A percentile compares a stretch with the other conserved stretches of the same genome.
Evolutionary conservation across 345 rosid species (phyloP).

Genomic region (Salix purpurea): DNA sequence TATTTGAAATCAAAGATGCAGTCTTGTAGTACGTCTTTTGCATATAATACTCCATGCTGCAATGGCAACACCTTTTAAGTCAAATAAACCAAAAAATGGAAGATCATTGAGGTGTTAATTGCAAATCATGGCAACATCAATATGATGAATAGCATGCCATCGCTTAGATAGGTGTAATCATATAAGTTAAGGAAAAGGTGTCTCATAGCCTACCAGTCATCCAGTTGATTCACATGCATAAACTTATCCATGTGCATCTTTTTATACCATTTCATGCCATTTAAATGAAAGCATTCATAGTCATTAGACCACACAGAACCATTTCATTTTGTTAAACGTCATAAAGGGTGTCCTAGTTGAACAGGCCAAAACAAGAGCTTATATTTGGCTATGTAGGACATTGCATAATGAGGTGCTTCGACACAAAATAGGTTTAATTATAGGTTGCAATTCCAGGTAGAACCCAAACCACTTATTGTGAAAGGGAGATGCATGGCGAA

Average conservation of each 20-base stretch:
- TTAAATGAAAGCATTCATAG: neutral
- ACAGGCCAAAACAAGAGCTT: neutral
- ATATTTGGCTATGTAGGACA: neutral
- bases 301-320: neutral
- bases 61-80: neutral
- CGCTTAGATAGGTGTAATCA: conserved; percentile 30
- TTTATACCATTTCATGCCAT: neutral
- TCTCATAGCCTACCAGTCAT: neutral
- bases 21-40: conserved; percentile 88
- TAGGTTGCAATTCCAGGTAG: neutral
- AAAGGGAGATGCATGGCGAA: neutral
- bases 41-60: conserved; percentile 78
- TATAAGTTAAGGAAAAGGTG: conserved; percentile 34
- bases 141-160: neutral
- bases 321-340: neutral
- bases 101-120: neutral
- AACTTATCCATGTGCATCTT: too few relatives aligned
- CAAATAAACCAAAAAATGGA: neutral
- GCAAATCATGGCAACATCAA: neutral
- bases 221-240: neutral
- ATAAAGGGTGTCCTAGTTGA: neutral
- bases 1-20: conserved; percentile 81
- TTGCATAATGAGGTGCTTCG: neutral
- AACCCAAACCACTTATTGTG: neutral
- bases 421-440: neutral